Conservation (phyloP, 2,329 filamentous ascomycete genomes). For the Calonectria henricotiae region DNA sequence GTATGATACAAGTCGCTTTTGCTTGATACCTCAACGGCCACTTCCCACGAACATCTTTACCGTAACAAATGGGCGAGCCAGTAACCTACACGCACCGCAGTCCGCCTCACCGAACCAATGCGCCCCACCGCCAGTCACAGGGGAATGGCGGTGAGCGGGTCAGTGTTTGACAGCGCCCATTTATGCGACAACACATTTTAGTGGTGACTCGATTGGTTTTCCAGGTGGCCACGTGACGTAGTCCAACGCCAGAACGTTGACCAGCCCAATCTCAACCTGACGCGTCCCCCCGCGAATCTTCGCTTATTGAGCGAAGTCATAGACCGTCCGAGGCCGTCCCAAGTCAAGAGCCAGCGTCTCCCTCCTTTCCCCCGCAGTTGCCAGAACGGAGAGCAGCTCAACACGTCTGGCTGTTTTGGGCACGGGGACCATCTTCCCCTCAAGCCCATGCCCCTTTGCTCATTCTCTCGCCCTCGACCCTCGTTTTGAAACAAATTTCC, state of each 20-base stretch:
- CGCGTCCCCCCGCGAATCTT: slow-evolving; percentile 2
- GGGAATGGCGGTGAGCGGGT: slow-evolving; percentile 21
- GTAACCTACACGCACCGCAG: slow-evolving; percentile 10
- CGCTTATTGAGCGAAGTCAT: background rate
- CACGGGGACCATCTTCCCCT: slow-evolving; percentile 16
- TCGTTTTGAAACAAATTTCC: background rate
- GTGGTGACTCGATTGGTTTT: slow-evolving; percentile 9
- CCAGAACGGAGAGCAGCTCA: slow-evolving; percentile 15
- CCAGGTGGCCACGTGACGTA: slow-evolving; percentile 12
- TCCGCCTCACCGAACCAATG: slow-evolving; percentile 13
- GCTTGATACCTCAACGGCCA: background rate
- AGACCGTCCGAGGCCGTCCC: slow-evolving; percentile 5
- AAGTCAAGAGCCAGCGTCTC: background rate
- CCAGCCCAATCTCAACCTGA: slow-evolving; percentile 24
- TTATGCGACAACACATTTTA: slow-evolving; percentile 25
- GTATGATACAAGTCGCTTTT: background rate
- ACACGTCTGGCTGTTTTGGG: slow-evolving; percentile 25
- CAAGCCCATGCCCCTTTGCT: background rate
- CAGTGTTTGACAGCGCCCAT: slow-evolving; percentile 18
- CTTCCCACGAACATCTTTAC: background rate
- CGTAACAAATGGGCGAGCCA: background rate
- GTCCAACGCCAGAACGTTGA: background rate
- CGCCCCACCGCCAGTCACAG: slow-evolving; percentile 20
- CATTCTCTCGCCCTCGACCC: background rate
- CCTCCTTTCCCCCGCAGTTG: slow-evolving; percentile 14